Evolutionary conservation across 768 basidiomycete species (phyloP).

Genomic region (Exsudoporus frostii): DNA sequence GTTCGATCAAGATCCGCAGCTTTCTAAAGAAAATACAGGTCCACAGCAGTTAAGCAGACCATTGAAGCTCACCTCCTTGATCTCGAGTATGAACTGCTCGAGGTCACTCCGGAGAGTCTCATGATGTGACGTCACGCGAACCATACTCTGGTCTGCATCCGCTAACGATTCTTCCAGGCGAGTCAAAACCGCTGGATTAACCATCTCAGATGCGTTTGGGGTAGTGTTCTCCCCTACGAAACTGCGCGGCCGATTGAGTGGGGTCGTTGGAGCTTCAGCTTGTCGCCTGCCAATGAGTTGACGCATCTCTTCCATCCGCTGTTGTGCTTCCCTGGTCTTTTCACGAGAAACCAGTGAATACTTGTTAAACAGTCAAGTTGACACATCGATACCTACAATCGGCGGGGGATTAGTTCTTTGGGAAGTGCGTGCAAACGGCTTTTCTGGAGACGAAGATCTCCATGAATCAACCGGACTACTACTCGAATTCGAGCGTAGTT

Average conservation of each 20-base stretch:
- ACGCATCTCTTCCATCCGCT: slow-evolving; percentile 82
- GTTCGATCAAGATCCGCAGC: slow-evolving; percentile 59
- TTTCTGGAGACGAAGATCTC: slow-evolving; percentile 57
- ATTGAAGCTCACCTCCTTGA: slow-evolving; percentile 51
- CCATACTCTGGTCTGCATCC: slow-evolving; percentile 58
- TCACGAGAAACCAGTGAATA: slow-evolving; percentile 4
- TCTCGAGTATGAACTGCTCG: slow-evolving; percentile 44
- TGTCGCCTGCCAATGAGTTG: slow-evolving; percentile 63
- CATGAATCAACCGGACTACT: slow-evolving; percentile 35
- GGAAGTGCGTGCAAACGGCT: slow-evolving; percentile 43
- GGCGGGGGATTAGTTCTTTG: slow-evolving; percentile 40
- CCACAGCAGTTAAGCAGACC: neutral
- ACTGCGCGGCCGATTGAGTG: slow-evolving; percentile 46
- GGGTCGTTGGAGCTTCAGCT: slow-evolving; percentile 42
- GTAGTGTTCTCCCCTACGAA: slow-evolving; percentile 19
- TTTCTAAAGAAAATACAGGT: slow-evolving; percentile 41
- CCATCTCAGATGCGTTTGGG: slow-evolving; percentile 19
- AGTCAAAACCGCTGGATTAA: slow-evolving; percentile 9
- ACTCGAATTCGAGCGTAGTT: slow-evolving; percentile 21
- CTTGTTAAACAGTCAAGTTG: neutral
- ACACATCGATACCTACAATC: slow-evolving; percentile 35
- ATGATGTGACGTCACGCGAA: slow-evolving; percentile 49
- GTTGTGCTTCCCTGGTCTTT: slow-evolving; percentile 77
- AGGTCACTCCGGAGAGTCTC: slow-evolving; percentile 54
- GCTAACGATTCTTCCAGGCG: slow-evolving; percentile 48